Conservation (phyloP, 306 rosid genomes). For the Rubus idaeus region DNA sequence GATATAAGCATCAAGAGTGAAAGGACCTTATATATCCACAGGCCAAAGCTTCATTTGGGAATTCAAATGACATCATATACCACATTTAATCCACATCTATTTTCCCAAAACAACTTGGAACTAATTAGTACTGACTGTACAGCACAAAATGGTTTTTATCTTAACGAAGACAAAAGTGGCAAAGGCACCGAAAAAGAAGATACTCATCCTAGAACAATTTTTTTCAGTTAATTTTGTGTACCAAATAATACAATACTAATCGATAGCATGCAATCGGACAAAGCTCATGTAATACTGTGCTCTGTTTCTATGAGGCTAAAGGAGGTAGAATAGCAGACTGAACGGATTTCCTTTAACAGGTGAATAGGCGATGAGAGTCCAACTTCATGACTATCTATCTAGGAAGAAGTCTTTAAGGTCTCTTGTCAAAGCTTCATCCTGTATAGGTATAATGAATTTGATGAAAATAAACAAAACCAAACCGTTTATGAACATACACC, state of each 20-base stretch:
- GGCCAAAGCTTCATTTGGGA: neutral
- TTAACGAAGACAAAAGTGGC: too few species aligned
- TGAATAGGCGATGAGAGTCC: neutral
- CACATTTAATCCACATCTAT: neutral
- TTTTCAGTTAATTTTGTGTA: neutral
- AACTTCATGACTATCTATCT: conserved; percentile 4
- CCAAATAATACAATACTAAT: neutral
- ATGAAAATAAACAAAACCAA: conserved; percentile 4
- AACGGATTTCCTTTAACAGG: neutral
- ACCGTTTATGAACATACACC: conserved; percentile 4
- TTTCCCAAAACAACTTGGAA: too few species aligned
- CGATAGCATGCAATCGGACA: neutral
- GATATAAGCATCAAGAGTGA: neutral
- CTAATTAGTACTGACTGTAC: too few species aligned
- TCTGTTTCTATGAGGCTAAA: neutral
- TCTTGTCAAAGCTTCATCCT: conserved; percentile 35
- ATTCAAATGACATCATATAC: neutral
- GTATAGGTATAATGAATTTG: conserved; percentile 13
- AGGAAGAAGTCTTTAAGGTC: conserved; percentile 7
- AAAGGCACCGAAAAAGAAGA: neutral
- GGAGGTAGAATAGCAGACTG: neutral
- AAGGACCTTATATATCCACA: too few species aligned
- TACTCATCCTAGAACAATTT: neutral
- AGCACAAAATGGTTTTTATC: too few species aligned
- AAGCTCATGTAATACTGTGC: neutral